Conservation (phyloP, 1,139 yeast species). For the Ogataea hybrid region DNA sequence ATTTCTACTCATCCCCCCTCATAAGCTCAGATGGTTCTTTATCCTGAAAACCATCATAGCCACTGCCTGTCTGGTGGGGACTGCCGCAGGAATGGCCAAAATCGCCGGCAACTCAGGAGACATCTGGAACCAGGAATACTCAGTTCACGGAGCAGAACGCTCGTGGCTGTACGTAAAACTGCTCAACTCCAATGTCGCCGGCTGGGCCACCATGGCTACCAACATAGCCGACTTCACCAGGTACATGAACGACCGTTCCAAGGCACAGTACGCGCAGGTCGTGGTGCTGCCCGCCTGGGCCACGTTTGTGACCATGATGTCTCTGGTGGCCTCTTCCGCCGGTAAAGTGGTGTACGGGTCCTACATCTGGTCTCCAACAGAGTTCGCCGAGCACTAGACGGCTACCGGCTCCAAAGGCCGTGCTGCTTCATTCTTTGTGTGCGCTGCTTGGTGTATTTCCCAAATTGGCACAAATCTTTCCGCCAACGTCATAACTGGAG, state of each 20-base stretch:
- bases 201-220: constrained; percentile 40
- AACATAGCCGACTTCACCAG: constrained; percentile 41
- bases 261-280: constrained; percentile 35
- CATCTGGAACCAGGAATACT: constrained; percentile 32
- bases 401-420: constrained; percentile 35
- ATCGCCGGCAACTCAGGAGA: constrained; percentile 34
- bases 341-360: constrained; percentile 34
- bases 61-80: constrained; percentile 34
- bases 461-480: constrained; percentile 58
- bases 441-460: constrained; percentile 51
- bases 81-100: constrained; percentile 28
- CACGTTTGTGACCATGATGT: constrained; percentile 33
- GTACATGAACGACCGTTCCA: constrained; percentile 31
- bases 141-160: constrained; percentile 34
- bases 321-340: constrained; percentile 34
- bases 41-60: constrained; percentile 36
- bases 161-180: constrained; percentile 35
- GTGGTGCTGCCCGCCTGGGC: constrained; percentile 36
- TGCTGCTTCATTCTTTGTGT: constrained; percentile 57
- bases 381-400: constrained; percentile 27
- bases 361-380: constrained; percentile 37
- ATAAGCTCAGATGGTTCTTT: constrained; percentile 36
- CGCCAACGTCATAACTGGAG: constrained; percentile 60
- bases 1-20: constrained; percentile 34
- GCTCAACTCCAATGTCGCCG: constrained; percentile 35